These are phyloP conservation scores for Beta vulgaris DNA, from an alignment of 148 eudicot genomes.

Conservation along the genomic window DNA sequence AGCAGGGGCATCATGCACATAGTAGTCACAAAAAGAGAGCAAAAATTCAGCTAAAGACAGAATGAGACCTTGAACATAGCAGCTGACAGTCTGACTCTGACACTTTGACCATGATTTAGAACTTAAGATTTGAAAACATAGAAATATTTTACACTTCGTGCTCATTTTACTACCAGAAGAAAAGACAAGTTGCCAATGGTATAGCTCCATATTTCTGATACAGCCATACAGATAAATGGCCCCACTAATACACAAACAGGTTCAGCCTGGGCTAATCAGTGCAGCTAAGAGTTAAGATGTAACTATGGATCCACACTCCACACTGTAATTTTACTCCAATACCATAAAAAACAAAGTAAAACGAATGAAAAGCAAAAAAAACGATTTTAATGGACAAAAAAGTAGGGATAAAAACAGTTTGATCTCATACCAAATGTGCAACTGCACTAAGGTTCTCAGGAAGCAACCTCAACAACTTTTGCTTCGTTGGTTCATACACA, in stretches of 20 bases:
- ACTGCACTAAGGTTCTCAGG: conserved; percentile 89
- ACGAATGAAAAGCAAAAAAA: not conserved
- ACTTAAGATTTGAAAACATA: not conserved
- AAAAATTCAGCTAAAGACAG: no score
- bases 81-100: not conserved
- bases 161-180: not conserved
- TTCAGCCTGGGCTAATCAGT: not conserved
- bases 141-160: not conserved
- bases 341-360: conserved; percentile 1
- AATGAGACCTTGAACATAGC: not conserved
- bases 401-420: conserved; percentile 13
- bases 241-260: not conserved
- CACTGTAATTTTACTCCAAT: not conserved
- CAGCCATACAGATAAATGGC: not conserved
- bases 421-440: conserved; percentile 78
- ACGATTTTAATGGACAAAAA: not conserved
- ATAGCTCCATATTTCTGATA: not conserved
- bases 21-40: no score
- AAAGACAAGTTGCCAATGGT: not conserved
- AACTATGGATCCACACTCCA: not conserved
- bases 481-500: conserved; percentile 93
- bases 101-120: not conserved
- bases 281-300: not conserved
- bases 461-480: conserved; percentile 64
- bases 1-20: no score